Percentiles rank a stretch among this genome's conserved stretches.
phyloP scores from a whole-genome alignment of 1,139 yeast species.

The Kodamaea plutei region DNA sequence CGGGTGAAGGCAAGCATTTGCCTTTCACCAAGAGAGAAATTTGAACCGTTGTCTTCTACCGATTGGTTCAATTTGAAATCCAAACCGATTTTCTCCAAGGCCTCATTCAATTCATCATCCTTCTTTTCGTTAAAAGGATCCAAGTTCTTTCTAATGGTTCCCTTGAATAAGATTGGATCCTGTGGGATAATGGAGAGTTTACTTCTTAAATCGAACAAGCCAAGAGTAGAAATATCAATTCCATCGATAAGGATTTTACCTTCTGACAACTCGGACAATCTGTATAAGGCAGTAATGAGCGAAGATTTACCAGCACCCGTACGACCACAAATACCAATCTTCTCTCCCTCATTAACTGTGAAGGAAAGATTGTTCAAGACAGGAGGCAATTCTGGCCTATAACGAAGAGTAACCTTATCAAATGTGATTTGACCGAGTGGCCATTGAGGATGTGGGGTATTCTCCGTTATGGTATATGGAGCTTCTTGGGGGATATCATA shows the following conservation, averaged over 20 bases:
- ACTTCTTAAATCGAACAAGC: constrained; percentile 55
- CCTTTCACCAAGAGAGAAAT: constrained; percentile 74
- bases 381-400: constrained; percentile 71
- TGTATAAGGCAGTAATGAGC: constrained; percentile 60
- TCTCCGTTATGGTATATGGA: constrained; percentile 39
- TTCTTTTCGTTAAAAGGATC: constrained; percentile 56
- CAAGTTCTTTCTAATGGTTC: constrained; percentile 59
- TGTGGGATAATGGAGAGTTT: constrained; percentile 72
- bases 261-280: constrained; percentile 51
- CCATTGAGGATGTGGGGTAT: constrained; percentile 49
- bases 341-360: constrained; percentile 49
- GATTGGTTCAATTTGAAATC: constrained; percentile 59
- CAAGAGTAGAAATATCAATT: constrained; percentile 52
- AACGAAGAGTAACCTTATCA: constrained; percentile 56
- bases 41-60: constrained; percentile 72
- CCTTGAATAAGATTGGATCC: constrained; percentile 70
- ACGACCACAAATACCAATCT: constrained; percentile 73
- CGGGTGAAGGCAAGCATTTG: constrained; percentile 74
- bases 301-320: constrained; percentile 81
- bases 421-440: constrained; percentile 53
- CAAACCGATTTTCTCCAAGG: constrained; percentile 59
- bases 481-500: constrained; percentile 38
- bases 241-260: constrained; percentile 60
- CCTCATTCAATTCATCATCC: constrained; percentile 51
- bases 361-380: constrained; percentile 57